Conservation (phyloP, 371 early-diverging fungal species). For the Rhizomucor miehei region DNA sequence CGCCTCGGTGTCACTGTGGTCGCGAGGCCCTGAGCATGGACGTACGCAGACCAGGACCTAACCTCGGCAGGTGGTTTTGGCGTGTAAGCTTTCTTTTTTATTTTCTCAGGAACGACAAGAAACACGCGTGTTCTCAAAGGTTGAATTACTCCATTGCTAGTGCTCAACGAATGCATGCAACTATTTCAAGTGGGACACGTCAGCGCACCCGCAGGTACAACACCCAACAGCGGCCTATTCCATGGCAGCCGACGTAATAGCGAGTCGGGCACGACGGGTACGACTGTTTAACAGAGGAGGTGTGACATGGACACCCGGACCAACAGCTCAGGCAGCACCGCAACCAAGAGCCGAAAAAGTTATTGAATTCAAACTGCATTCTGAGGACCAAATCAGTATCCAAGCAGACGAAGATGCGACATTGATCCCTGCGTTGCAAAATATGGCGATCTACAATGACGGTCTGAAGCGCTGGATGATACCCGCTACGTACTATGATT, state of each 20-base stretch:
- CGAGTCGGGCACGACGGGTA: neutral
- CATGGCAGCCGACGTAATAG: slow-evolving; percentile 1
- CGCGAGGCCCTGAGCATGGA: neutral
- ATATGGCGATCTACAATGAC: slow-evolving; percentile 19
- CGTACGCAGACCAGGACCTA: slow-evolving; percentile 12
- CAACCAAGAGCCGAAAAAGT: neutral
- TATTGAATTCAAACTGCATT: slow-evolving; percentile 19
- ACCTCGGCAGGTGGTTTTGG: slow-evolving; percentile 37
- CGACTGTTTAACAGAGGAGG: too few relatives aligned
- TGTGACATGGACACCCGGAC: neutral
- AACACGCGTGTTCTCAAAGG: too few relatives aligned
- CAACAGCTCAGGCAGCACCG: neutral
- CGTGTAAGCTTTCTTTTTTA: slow-evolving; percentile 11
- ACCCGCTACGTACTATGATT: slow-evolving; percentile 20
- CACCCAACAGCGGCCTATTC: slow-evolving; percentile 24
- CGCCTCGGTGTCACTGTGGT: slow-evolving; percentile 6
- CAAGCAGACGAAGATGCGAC: slow-evolving; percentile 15
- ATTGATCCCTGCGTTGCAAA: slow-evolving; percentile 19
- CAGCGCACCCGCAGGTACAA: slow-evolving; percentile 16
- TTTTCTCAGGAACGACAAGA: slow-evolving; percentile 1
- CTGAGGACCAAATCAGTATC: slow-evolving; percentile 15
- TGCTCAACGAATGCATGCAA: slow-evolving; percentile 28
- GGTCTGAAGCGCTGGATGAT: slow-evolving; percentile 16
- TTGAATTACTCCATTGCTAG: too few relatives aligned
- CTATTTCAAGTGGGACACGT: slow-evolving; percentile 38